Conservation (phyloP, 495 filamentous ascomycete species). For the Aspergillus asperescens region DNA sequence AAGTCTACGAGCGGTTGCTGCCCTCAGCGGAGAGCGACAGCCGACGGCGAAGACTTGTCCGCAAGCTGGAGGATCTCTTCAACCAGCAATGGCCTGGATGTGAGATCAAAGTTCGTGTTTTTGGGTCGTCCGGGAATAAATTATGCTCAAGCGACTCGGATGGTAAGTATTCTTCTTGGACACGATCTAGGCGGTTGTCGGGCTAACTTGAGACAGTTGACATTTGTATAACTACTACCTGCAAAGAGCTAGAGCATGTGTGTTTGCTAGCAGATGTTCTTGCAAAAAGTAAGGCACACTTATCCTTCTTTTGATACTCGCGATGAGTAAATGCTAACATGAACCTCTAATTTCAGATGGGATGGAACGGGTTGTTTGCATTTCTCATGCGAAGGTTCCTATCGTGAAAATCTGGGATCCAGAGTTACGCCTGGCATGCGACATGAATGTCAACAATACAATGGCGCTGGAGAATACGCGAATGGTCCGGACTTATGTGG, state of each 20-base stretch:
- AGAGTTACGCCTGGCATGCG: constrained; percentile 81
- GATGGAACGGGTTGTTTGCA: constrained; percentile 92
- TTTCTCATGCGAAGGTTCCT: constrained; percentile 89
- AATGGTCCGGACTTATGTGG: constrained; percentile 96
- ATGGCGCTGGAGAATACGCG: constrained; percentile 91
- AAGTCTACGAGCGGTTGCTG: constrained; percentile 77
- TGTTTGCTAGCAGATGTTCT: constrained; percentile 82
- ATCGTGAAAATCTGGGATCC: constrained; percentile 99
- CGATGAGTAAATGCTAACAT: constrained; percentile 10
- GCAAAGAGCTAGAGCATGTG: constrained; percentile 77
- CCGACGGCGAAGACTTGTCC: constrained; percentile 67
- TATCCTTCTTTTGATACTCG: background rate
- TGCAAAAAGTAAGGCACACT: constrained; percentile 76
- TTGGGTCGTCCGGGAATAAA: constrained; percentile 94
- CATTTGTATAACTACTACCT: constrained; percentile 90
- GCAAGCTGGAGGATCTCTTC: constrained; percentile 80
- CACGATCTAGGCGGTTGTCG: background rate
- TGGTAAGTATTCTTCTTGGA: constrained; percentile 50
- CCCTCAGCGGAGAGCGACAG: constrained; percentile 74
- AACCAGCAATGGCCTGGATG: constrained; percentile 88
- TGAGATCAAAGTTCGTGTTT: constrained; percentile 84
- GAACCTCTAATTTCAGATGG: constrained; percentile 56
- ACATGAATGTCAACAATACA: constrained; percentile 99
- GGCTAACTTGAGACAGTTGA: constrained; percentile 61
- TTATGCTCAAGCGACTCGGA: constrained; percentile 95